A percentile compares a stretch with the other conserved stretches of the same genome.
phyloP scores from a whole-genome alignment of 1,284 basidiomycete genomes.

The Cutaneotrichosporon dermatis region DNA sequence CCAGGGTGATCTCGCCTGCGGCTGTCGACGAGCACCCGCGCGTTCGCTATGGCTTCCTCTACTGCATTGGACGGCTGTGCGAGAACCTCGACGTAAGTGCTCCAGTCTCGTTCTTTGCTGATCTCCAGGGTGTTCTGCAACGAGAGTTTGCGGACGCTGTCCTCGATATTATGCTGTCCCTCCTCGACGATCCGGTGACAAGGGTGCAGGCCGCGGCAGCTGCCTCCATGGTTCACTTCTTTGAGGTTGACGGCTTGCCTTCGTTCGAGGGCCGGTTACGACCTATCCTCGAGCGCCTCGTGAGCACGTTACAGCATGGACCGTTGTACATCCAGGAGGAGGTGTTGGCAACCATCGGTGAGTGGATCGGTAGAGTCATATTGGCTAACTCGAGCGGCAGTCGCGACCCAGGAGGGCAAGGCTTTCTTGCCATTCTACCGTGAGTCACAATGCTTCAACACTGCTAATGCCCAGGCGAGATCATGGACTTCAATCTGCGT shows the following conservation, averaged over 20 bases:
- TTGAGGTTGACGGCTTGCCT: slow-evolving; percentile 65
- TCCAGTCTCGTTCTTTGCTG: neutral
- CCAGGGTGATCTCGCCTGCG: slow-evolving; percentile 69
- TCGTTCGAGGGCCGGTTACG: slow-evolving; percentile 67
- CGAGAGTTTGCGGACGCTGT: slow-evolving; percentile 22
- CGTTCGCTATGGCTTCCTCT: slow-evolving; percentile 76
- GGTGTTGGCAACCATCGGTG: slow-evolving; percentile 61
- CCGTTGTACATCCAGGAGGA: slow-evolving; percentile 72
- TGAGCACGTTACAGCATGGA: slow-evolving; percentile 14
- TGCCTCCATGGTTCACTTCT: slow-evolving; percentile 82
- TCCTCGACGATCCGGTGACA: slow-evolving; percentile 69
- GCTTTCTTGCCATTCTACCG: slow-evolving; percentile 36
- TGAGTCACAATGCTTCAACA: neutral
- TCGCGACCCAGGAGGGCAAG: slow-evolving; percentile 71
- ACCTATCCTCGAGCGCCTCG: slow-evolving; percentile 10
- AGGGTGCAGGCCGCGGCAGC: slow-evolving; percentile 77
- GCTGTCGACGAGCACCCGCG: slow-evolving; percentile 73
- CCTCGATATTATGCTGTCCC: slow-evolving; percentile 64
- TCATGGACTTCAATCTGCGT: slow-evolving; percentile 46
- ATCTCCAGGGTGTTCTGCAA: slow-evolving; percentile 31
- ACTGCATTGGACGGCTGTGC: slow-evolving; percentile 78
- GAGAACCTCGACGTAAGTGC: slow-evolving; percentile 67
- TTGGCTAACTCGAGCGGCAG: slow-evolving; percentile 59
- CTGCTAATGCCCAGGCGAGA: slow-evolving; percentile 6
- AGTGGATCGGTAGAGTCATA: neutral